Conservation (phyloP, 2,329 filamentous ascomycete species). For the Aureobasidium sp. region DNA sequence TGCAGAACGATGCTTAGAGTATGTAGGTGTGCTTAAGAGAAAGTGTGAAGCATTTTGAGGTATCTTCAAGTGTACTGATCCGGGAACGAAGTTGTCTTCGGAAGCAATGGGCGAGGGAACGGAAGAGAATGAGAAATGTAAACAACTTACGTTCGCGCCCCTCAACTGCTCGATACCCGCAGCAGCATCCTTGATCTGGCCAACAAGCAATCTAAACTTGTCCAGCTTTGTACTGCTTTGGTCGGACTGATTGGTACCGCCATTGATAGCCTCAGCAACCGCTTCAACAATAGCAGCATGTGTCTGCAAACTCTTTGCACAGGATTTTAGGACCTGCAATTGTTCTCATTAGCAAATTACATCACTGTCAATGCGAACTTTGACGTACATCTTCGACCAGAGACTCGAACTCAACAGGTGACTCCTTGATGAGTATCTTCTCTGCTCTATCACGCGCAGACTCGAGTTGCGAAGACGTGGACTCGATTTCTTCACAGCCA, state of each 20-base stretch:
- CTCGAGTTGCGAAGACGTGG: not conserved
- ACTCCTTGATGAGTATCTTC: not conserved
- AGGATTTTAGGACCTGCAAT: not conserved
- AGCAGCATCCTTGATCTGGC: slow-evolving; percentile 1
- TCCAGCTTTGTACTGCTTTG: not conserved
- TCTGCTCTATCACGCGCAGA: slow-evolving; percentile 1
- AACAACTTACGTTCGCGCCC: not conserved
- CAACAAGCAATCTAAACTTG: not conserved
- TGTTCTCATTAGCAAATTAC: not conserved
- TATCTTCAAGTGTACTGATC: too few relatives aligned
- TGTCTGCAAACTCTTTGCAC: not conserved
- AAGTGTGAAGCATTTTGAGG: too few relatives aligned
- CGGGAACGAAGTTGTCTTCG: too few relatives aligned
- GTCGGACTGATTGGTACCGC: not conserved
- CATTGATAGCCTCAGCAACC: not conserved
- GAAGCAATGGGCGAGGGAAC: too few relatives aligned
- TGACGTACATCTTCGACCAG: not conserved
- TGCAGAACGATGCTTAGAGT: not conserved
- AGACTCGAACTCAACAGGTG: not conserved
- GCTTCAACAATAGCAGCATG: slow-evolving; percentile 4
- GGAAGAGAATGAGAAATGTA: not conserved
- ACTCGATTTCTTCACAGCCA: not conserved
- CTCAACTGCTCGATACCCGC: not conserved
- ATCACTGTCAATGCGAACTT: not conserved
- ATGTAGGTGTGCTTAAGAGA: not conserved